Percentiles rank a stretch among this genome's conserved stretches.
These are phyloP conservation scores for Phytophthora cajani DNA, from an alignment of 352 stramenopile genomes.

Conservation along the genomic window DNA sequence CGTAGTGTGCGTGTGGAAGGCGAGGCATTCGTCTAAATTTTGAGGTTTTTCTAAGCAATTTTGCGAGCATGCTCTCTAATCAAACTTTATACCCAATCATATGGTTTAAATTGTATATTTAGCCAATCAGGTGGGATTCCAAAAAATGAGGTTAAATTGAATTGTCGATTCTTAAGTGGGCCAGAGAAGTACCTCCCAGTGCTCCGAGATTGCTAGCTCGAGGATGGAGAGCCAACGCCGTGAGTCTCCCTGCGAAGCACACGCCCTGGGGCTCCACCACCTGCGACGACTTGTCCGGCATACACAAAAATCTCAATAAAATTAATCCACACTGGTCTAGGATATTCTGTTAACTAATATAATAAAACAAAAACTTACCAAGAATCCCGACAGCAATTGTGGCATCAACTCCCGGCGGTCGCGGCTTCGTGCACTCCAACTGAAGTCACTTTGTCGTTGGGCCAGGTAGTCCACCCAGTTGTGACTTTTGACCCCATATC, in stretches of 20 bases:
- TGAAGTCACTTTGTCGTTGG: constrained; percentile 42
- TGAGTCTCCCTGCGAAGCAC: constrained; percentile 28
- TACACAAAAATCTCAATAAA: not conserved
- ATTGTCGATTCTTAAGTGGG: no score
- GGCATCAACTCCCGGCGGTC: constrained; percentile 37
- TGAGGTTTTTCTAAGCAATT: no score
- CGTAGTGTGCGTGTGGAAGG: no score
- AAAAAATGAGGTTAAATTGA: no score
- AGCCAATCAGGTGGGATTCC: no score
- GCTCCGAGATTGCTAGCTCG: constrained; percentile 38
- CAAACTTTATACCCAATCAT: no score
- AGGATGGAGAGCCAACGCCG: constrained; percentile 40
- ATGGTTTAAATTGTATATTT: no score
- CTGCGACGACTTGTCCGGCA: constrained; percentile 31
- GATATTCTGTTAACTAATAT: not conserved
- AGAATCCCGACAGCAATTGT: constrained; percentile 29
- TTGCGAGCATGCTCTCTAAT: no score
- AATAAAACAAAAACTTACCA: constrained; percentile 29
- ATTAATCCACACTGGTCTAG: not conserved
- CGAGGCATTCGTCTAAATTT: no score
- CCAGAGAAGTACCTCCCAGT: constrained; percentile 27
- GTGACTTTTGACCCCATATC: constrained; percentile 5
- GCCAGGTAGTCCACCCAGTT: constrained; percentile 41
- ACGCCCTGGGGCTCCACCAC: constrained; percentile 35
- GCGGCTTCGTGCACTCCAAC: constrained; percentile 36